A percentile compares a stretch with the other conserved stretches of the same genome.
phyloP scores from a whole-genome alignment of 2,329 filamentous ascomycete species.

The Anisogramma anomala region DNA sequence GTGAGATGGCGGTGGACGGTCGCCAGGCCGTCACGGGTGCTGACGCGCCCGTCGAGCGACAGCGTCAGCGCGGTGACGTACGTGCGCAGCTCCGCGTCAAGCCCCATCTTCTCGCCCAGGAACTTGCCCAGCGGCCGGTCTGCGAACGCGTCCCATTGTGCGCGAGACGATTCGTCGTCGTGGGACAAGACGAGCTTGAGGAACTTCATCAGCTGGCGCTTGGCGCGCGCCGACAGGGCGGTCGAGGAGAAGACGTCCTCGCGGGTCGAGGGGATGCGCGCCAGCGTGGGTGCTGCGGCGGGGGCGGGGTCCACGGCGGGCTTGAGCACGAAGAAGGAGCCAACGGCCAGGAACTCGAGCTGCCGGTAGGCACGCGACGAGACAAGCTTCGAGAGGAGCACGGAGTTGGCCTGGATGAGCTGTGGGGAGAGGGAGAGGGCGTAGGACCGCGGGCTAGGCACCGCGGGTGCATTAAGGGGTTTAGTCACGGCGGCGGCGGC shows the following conservation, averaged over 20 bases:
- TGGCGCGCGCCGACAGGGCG: constrained; percentile 64
- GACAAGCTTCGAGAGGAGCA: constrained; percentile 68
- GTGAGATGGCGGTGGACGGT: constrained; percentile 68
- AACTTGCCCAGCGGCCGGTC: constrained; percentile 45
- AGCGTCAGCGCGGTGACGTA: constrained; percentile 58
- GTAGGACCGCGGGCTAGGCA: constrained; percentile 59
- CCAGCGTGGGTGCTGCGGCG: constrained; percentile 31
- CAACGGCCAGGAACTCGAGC: constrained; percentile 86
- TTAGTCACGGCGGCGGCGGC: constrained; percentile 28
- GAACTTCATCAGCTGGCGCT: constrained; percentile 85
- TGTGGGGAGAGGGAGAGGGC: constrained; percentile 75
- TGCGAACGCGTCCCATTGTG: constrained; percentile 48
- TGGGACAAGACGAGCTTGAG: constrained; percentile 74
- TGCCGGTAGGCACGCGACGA: constrained; percentile 80
- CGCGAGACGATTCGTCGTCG: constrained; percentile 38
- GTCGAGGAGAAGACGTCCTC: constrained; percentile 83
- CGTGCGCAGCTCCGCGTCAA: constrained; percentile 56
- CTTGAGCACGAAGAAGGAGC: constrained; percentile 76
- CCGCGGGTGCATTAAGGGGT: constrained; percentile 26
- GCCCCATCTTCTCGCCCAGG: constrained; percentile 49
- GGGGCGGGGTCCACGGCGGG: constrained; percentile 18
- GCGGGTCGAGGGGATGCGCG: constrained; percentile 72
- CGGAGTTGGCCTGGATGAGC: constrained; percentile 72
- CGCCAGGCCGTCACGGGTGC: constrained; percentile 55
- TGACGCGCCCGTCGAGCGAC: constrained; percentile 51